Percentiles rank a stretch among this genome's conserved stretches.
phyloP scores from a whole-genome alignment of 2,329 filamentous ascomycete genomes.

The Cytospora leucostoma region DNA sequence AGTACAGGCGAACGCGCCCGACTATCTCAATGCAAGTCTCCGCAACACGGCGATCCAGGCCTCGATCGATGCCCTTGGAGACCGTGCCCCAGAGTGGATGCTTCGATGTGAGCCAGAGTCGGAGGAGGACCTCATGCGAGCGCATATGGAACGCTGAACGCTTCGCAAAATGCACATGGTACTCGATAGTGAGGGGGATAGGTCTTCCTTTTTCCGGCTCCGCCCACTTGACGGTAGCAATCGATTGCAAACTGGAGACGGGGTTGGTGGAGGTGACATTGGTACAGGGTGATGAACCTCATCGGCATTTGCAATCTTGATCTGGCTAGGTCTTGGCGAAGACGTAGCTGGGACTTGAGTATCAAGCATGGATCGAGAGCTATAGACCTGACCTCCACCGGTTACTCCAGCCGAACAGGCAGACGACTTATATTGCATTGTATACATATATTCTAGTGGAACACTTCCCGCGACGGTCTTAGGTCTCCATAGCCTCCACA shows the following conservation, averaged over 20 bases:
- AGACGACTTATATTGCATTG: no score
- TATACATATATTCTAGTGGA: no score
- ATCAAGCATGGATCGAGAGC: no score
- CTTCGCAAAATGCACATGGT: not conserved
- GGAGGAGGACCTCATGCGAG: not conserved
- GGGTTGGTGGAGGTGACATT: not conserved
- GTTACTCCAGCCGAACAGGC: no score
- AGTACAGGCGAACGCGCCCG: not conserved
- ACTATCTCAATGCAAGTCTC: not conserved
- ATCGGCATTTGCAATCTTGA: not conserved
- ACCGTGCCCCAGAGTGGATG: conserved; percentile 18
- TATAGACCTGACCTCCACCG: no score
- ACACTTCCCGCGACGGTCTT: no score
- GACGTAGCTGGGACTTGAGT: no score
- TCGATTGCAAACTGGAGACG: not conserved
- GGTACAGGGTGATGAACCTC: not conserved
- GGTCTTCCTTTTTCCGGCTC: not conserved
- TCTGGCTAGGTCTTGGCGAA: no score
- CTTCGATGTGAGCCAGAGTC: conserved; percentile 7
- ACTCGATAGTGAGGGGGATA: not conserved
- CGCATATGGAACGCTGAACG: not conserved
- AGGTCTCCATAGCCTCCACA: conserved; percentile 45
- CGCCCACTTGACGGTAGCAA: not conserved
- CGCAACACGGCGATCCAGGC: not conserved
- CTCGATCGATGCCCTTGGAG: not conserved